Conservation (phyloP, 495 filamentous ascomycete species). For the Annulohypoxylon maeteangense region DNA sequence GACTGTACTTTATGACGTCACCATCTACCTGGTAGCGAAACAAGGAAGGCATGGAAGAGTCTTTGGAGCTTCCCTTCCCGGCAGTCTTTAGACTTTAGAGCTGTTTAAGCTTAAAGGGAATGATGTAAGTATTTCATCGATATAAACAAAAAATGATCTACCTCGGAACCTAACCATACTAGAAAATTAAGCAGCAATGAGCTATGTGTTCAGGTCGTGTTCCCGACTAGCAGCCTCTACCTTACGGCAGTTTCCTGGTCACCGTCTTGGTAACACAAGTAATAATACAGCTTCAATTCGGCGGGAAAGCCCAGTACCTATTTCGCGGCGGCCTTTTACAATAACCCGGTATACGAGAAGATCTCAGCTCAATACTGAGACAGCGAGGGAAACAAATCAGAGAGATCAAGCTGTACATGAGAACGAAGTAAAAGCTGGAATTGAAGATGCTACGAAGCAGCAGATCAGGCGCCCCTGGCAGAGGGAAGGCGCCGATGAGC, state of each 20-base stretch:
- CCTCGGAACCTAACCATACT: neutral
- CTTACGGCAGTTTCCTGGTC: slow-evolving; percentile 27
- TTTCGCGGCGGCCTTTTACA: slow-evolving; percentile 15
- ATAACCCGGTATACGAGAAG: slow-evolving; percentile 18
- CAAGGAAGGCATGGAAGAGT: slow-evolving; percentile 7
- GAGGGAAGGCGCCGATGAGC: slow-evolving; percentile 69
- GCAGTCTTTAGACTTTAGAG: slow-evolving; percentile 14
- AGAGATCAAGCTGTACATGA: slow-evolving; percentile 53
- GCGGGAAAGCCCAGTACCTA: neutral
- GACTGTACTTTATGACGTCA: slow-evolving; percentile 29
- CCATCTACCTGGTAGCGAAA: too few species aligned
- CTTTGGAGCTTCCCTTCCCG: neutral
- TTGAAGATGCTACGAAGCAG: slow-evolving; percentile 45
- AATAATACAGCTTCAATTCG: neutral
- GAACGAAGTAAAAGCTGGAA: slow-evolving; percentile 49
- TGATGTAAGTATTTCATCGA: slow-evolving; percentile 8
- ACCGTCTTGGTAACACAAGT: slow-evolving; percentile 19
- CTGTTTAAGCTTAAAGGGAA: neutral
- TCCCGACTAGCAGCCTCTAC: slow-evolving; percentile 41
- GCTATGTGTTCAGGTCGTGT: slow-evolving; percentile 45
- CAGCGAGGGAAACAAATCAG: slow-evolving; percentile 51
- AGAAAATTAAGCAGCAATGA: slow-evolving; percentile 45
- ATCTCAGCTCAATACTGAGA: slow-evolving; percentile 38
- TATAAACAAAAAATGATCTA: neutral
- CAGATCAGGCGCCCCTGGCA: slow-evolving; percentile 71